A percentile compares a stretch with the other conserved stretches of the same genome.
Evolutionary conservation across 305 asterid genomes (phyloP).

Genomic region (Solanum aculeatissimum): DNA sequence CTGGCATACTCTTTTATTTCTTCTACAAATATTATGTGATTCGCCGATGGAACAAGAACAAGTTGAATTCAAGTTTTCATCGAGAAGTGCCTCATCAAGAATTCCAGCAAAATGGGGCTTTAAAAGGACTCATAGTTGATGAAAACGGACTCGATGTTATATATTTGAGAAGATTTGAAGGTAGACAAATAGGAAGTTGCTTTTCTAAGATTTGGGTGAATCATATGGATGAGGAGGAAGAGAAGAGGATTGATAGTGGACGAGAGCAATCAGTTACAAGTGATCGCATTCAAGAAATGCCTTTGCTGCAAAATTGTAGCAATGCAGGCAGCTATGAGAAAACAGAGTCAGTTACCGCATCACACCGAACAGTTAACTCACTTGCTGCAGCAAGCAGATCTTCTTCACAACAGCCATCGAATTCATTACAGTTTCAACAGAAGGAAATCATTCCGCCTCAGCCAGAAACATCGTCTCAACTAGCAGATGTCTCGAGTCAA

Average conservation of each 20-base stretch:
- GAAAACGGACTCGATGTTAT: constrained; percentile 63
- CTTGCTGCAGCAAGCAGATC: neutral
- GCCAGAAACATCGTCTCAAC: neutral
- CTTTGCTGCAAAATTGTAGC: constrained; percentile 31
- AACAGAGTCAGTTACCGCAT: neutral
- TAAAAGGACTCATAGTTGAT: constrained; percentile 52
- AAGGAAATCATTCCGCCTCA: neutral
- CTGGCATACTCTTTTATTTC: constrained; percentile 27
- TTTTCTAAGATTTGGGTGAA: constrained; percentile 64
- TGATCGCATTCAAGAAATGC: constrained; percentile 37
- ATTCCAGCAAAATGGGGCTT: constrained; percentile 31
- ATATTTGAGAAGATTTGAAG: constrained; percentile 37
- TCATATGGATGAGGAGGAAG: constrained; percentile 41
- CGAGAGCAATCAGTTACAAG: constrained; percentile 13
- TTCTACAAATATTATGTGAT: constrained; percentile 17
- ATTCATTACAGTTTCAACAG: neutral
- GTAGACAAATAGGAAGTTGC: constrained; percentile 21
- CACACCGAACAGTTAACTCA: neutral
- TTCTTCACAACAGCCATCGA: neutral
- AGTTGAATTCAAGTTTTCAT: constrained; percentile 30
- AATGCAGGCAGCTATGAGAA: neutral
- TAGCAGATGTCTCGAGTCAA: neutral
- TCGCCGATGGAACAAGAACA: constrained; percentile 11
- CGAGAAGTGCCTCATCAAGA: constrained; percentile 29
- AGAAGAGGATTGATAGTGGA: constrained; percentile 29